These are phyloP conservation scores for Exophiala spinifera DNA, from an alignment of 2,329 filamentous ascomycete species.

Conservation along the genomic window DNA sequence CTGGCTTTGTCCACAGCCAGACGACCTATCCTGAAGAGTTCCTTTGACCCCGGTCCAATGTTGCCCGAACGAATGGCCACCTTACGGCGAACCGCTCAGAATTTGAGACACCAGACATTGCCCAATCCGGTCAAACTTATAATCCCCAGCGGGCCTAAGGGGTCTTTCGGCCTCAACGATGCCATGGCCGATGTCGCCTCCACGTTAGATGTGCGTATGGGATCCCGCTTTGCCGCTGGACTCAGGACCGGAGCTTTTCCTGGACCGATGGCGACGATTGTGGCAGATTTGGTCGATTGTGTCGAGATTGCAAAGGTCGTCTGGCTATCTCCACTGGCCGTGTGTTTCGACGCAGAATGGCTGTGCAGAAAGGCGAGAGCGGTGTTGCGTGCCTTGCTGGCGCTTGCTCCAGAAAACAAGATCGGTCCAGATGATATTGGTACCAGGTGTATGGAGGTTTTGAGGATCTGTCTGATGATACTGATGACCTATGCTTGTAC, in stretches of 20 bases:
- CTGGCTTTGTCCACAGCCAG: conserved; percentile 19
- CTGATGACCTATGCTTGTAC: conserved; percentile 26
- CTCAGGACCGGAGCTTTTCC: conserved; percentile 15
- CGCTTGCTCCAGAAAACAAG: conserved; percentile 18
- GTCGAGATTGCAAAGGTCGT: conserved; percentile 27
- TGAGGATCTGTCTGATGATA: conserved; percentile 19
- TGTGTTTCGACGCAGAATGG: conserved; percentile 27
- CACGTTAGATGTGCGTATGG: conserved; percentile 23
- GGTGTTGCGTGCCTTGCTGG: conserved; percentile 19
- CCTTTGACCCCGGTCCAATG: conserved; percentile 25
- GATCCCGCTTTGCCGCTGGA: conserved; percentile 12
- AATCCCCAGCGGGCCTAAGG: conserved; percentile 6
- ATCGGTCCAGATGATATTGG: conserved; percentile 10
- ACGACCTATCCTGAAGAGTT: conserved; percentile 13
- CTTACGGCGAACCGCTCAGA: conserved; percentile 17
- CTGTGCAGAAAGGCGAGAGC: conserved; percentile 24
- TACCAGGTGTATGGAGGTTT: conserved; percentile 17
- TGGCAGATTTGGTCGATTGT: conserved; percentile 23
- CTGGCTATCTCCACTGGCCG: conserved; percentile 24
- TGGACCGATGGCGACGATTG: conserved; percentile 7
- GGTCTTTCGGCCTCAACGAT: conserved; percentile 17
- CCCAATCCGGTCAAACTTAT: conserved; percentile 11
- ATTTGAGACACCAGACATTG: conserved; percentile 12
- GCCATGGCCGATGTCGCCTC: conserved; percentile 19
- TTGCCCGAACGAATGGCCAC: conserved; percentile 23